Base-by-base conservation (phyloP, 2,329 filamentous ascomycete genomes). In the Colletotrichum sp. region DNA sequence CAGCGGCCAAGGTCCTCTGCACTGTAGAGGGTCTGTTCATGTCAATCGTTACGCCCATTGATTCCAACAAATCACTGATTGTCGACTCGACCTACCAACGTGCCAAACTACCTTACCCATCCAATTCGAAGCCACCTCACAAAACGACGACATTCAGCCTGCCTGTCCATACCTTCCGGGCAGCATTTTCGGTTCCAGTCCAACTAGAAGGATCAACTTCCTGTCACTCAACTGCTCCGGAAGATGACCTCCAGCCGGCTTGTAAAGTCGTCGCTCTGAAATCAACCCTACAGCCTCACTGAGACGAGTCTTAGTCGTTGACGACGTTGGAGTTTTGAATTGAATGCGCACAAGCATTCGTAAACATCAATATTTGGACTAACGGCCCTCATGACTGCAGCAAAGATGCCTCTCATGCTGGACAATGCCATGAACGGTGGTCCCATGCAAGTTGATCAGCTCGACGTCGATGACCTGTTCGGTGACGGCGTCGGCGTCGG, bases 381-480 rank as follows among this genome's bases (percentile, higher is more conserved):
- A 27, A 43, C 62, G 55, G 64, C 67, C 67, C 25, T 66, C 75
- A 85, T 85, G 83, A 80, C 80, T 70, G 75, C 80, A 71, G 77
- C 79, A 77, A 89, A 81, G 22, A 89, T 89, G 86, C 87, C 87
- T 72, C 82, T 89, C 81, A 91, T 91, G 81, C 86, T 92, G 83
- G 91, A 91, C 69, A 86, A 88, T 69, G 84, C 65, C 65, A 79
- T 81, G 76, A 77, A 88, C 75, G 87, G 88, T 30, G 83, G 85
- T n/a, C 30, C 28, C 52, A 88, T 91, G 83, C 86, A 88, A 48
- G 87, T 88, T 70, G 85, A 87, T 71, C 85, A 91, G 78, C 87
- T 93, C 79, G 91, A 92, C 78, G 92, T 94, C 56, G 92, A 94
- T 80, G 94, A 96, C 81, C 88, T 96, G 39, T 96, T 96, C 82